phyloP scores from a whole-genome alignment of 768 basidiomycete genomes.

The Wakefieldia striispora region DNA sequence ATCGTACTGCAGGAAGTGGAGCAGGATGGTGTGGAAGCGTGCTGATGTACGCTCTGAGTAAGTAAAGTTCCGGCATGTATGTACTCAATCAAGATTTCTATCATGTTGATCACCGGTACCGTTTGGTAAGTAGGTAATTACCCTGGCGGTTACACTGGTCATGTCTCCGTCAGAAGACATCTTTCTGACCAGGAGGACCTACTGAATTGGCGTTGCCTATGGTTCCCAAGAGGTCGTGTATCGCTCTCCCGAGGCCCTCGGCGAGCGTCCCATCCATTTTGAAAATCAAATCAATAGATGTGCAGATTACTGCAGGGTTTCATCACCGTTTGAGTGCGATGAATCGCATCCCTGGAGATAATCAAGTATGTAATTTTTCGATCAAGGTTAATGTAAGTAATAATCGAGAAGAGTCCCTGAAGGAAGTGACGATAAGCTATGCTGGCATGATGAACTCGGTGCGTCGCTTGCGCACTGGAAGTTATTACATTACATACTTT shows the following conservation, averaged over 20 bases:
- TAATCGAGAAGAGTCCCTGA: conserved; percentile 2
- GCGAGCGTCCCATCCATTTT: background rate
- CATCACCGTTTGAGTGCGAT: background rate
- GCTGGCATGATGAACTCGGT: background rate
- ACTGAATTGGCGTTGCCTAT: background rate
- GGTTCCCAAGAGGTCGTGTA: background rate
- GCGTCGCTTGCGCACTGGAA: background rate
- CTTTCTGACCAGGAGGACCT: background rate
- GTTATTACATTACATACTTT: background rate
- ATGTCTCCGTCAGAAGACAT: no score
- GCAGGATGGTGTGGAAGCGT: conserved; percentile 40
- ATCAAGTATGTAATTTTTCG: background rate
- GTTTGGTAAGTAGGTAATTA: background rate
- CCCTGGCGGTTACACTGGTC: background rate
- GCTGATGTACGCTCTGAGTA: conserved; percentile 9
- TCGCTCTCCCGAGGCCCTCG: conserved; percentile 3
- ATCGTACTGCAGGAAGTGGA: conserved; percentile 43
- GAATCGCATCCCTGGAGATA: background rate
- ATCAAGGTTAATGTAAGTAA: conserved; percentile 10
- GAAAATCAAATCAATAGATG: background rate
- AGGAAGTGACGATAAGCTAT: conserved; percentile 3
- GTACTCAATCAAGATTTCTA: background rate
- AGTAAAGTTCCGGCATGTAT: no score
- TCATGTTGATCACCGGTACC: no score
- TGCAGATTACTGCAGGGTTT: background rate